Conservation (phyloP, 2,329 filamentous ascomycete genomes). For the Diaporthe nobilis region DNA sequence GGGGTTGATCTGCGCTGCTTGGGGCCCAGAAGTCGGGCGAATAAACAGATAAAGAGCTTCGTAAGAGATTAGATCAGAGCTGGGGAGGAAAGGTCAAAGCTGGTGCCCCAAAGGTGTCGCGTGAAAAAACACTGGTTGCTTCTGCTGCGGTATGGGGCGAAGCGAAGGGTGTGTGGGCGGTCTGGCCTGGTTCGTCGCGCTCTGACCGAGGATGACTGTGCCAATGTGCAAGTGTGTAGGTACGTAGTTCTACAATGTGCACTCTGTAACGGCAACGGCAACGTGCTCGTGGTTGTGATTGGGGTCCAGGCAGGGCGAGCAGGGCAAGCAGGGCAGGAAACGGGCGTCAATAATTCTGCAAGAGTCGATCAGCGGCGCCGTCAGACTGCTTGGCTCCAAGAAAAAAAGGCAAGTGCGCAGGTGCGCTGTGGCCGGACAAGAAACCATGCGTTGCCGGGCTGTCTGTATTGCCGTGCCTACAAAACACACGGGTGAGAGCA, state of each 20-base stretch:
- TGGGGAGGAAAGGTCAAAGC: slow-evolving; percentile 1
- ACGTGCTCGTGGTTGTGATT: slow-evolving; percentile 1
- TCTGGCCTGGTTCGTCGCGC: slow-evolving; percentile 7
- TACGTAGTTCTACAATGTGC: not conserved
- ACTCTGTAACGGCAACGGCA: slow-evolving; percentile 1
- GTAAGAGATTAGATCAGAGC: slow-evolving; percentile 14
- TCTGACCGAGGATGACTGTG: slow-evolving; percentile 4
- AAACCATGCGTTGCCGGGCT: not conserved
- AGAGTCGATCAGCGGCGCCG: slow-evolving; percentile 6
- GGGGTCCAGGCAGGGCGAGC: not conserved
- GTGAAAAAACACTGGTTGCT: slow-evolving; percentile 12
- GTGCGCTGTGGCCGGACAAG: not conserved
- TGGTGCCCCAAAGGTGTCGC: slow-evolving; percentile 13
- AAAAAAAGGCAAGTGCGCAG: not conserved
- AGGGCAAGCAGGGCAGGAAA: not conserved
- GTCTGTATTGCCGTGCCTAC: not conserved
- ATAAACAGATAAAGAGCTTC: slow-evolving; percentile 15
- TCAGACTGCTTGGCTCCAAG: not conserved
- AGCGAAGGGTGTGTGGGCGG: slow-evolving; percentile 17
- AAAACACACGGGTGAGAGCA: not conserved
- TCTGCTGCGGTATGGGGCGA: slow-evolving; percentile 7
- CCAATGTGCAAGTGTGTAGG: not conserved
- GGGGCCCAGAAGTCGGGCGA: not conserved
- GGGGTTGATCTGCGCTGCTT: not conserved
- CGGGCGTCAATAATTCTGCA: not conserved